Conservation (phyloP, 768 basidiomycete genomes). For the Stropharia rugosoannulata region DNA sequence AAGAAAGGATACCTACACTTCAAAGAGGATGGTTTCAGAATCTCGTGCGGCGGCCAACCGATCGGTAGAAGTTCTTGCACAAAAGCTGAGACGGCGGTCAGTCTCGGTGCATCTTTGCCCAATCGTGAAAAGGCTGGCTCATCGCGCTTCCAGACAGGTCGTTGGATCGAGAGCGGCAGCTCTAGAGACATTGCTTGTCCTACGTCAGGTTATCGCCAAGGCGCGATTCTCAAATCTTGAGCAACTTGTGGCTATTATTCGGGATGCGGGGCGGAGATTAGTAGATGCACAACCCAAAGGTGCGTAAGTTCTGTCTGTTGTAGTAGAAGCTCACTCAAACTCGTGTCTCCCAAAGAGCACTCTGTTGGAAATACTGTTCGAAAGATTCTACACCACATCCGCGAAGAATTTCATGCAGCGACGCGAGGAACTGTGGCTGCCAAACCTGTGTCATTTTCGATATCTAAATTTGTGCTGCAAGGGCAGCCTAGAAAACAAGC, state of each 20-base stretch:
- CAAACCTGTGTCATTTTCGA: slow-evolving; percentile 54
- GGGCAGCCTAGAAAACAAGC: slow-evolving; percentile 67
- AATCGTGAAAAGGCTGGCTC: slow-evolving; percentile 11
- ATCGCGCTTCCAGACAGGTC: slow-evolving; percentile 62
- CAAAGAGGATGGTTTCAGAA: slow-evolving; percentile 40
- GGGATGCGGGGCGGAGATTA: slow-evolving; percentile 73
- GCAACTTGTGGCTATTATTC: slow-evolving; percentile 78
- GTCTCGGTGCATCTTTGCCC: slow-evolving; percentile 23
- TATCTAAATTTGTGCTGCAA: slow-evolving; percentile 80
- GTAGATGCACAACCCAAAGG: slow-evolving; percentile 96
- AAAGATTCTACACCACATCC: slow-evolving; percentile 88
- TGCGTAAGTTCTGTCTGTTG: slow-evolving; percentile 26
- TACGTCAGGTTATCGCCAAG: slow-evolving; percentile 87
- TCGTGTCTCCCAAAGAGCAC: slow-evolving; percentile 58
- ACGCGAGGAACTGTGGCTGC: slow-evolving; percentile 43
- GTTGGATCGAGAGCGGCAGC: slow-evolving; percentile 90
- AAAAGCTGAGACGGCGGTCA: slow-evolving; percentile 71
- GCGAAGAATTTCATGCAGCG: slow-evolving; percentile 92
- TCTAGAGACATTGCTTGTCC: slow-evolving; percentile 82
- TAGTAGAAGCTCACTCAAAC: background rate
- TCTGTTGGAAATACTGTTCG: slow-evolving; percentile 94
- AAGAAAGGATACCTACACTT: background rate
- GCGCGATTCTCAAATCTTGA: slow-evolving; percentile 86
- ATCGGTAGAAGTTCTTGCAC: slow-evolving; percentile 67
- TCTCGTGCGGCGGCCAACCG: slow-evolving; percentile 45